phyloP scores from a whole-genome alignment of 1,284 basidiomycete genomes.

The Athelia psychrophila region DNA sequence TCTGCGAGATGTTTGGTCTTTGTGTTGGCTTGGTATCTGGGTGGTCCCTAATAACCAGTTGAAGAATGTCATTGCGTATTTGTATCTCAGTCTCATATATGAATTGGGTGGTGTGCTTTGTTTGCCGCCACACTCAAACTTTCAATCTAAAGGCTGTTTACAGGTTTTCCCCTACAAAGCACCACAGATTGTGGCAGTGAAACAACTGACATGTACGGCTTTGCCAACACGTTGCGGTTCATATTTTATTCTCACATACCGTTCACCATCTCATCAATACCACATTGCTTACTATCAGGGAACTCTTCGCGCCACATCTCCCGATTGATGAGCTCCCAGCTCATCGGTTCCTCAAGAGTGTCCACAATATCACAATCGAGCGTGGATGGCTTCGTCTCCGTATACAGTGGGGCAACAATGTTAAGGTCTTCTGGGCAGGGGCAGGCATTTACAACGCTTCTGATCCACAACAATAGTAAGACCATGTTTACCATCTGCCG shows the following conservation, averaged over 20 bases:
- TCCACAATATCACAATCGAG: conserved; percentile 1
- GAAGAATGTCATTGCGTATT: conserved; percentile 9
- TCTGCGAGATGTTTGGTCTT: conserved; percentile 7
- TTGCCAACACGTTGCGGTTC: conserved; percentile 11
- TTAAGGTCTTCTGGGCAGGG: conserved; percentile 1
- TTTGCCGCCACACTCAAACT: not conserved
- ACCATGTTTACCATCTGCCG: not conserved
- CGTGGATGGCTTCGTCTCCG: not conserved
- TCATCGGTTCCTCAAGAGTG: not conserved
- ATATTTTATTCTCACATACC: not conserved
- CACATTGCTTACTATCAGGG: too few species aligned
- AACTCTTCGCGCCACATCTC: not conserved
- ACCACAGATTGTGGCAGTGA: conserved; percentile 16
- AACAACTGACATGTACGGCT: conserved; percentile 12
- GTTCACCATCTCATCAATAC: not conserved
- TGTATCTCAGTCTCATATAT: conserved; percentile 10
- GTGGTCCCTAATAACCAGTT: conserved; percentile 16
- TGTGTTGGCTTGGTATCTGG: conserved; percentile 13
- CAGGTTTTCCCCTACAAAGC: conserved; percentile 12
- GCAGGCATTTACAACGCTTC: not conserved
- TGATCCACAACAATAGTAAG: not conserved
- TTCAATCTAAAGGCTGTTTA: conserved; percentile 7
- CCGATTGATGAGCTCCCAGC: not conserved
- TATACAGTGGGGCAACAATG: conserved; percentile 1
- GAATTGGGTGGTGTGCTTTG: not conserved